Base-by-base conservation (phyloP, 2,329 filamentous ascomycete genomes). In the Beauveria sp. region DNA sequence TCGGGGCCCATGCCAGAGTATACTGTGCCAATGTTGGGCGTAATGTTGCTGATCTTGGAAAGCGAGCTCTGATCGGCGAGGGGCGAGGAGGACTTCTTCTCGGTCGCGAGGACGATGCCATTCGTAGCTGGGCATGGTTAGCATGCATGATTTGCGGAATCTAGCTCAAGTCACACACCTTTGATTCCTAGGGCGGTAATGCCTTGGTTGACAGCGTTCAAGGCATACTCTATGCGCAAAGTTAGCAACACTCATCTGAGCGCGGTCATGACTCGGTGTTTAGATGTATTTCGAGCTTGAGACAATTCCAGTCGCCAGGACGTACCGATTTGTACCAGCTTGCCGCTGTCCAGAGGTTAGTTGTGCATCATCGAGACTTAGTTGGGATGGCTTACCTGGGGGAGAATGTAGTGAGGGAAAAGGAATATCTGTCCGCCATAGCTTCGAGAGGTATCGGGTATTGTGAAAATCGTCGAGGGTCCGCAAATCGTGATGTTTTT, bases 1-100 rank as follows among this genome's bases (percentile, higher is more conserved):
- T 99, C 94, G 63, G 94, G 94, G 34, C 94, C 93, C 94, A 99
- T 99, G 74, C 94, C 94, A 57, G 92, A 92, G 80, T 99, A 99
- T 70, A 99, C 94, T 91, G 97, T 97, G 75, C 94, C 94, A 76
- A 99, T 97, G 83, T 99, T 94, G 71, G 94, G 94, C 53, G 94
- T 99, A 80, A 99, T 92, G 75, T 96, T 86, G 75, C 91, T 96
- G 80, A 99, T 91, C 83, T 99, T 99, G 70, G 92, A 94, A 67
- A 96, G 87, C 46, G 94, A 97, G 70, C 89, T 86, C 69, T 94
- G 88, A 74, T 99, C 94, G 81, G 96, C 93, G 71, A 99, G 90
- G 58, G 94, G 92, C 55, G 94, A 97, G 43, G 93, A 97, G 50
- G 93, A 97, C 80, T 99, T 99, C 86, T 99, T 99, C 80, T 99